Evolutionary conservation across 352 stramenopile species (phyloP), one percentile per base, ranked within the genome.

Genomic region (Pythium pyrilobum): DNA sequence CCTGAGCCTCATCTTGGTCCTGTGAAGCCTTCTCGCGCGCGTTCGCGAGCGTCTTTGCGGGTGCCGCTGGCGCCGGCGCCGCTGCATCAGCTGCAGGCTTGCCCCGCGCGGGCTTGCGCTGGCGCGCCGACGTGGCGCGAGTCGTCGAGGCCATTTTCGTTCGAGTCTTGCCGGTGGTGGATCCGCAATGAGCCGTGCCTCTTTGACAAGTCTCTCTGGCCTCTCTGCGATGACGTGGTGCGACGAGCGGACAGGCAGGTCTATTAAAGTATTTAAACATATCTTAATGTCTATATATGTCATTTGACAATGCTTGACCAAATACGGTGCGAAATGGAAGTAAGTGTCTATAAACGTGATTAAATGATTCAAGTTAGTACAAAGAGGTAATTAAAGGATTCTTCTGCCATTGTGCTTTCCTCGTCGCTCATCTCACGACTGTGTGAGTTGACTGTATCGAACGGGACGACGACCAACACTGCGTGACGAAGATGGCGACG

Each of bases 401-500:
- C 20, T 12, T 4, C 23, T 36, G 31, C 8, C 16, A 37, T 15
- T 21, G 15, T 33, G 16, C 20, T 48, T 8, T 32, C 41, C 10
- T 48, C 27, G 15, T 48, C 41, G 41, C 25, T 7, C 18, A 24
- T 23, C 36, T 9, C 9, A 45, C 38, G n/a, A n/a, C n/a, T n/a
- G n/a, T n/a, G n/a, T n/a, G n/a, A n/a, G n/a, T n/a, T n/a, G n/a
- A n/a, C n/a, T n/a, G n/a, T n/a, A n/a, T n/a, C n/a, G n/a, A n/a
- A n/a, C n/a, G n/a, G n/a, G n/a, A n/a, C 28, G 10, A 8, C 6
- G 31, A 41, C 5, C 16, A 40, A 28, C 24, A 7, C 6, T 34
- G n/a, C 8, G 6, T 10, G 18, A 42, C 16, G 31, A 32, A 32
- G 15, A 91, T 91, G 81, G 76, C 78, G 33, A 77, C 78, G 62